Percentiles rank a stretch among this genome's conserved stretches.
These are phyloP conservation scores for Lizonia empirigonia DNA, from an alignment of 2,329 filamentous ascomycete genomes.

Conservation along the genomic window DNA sequence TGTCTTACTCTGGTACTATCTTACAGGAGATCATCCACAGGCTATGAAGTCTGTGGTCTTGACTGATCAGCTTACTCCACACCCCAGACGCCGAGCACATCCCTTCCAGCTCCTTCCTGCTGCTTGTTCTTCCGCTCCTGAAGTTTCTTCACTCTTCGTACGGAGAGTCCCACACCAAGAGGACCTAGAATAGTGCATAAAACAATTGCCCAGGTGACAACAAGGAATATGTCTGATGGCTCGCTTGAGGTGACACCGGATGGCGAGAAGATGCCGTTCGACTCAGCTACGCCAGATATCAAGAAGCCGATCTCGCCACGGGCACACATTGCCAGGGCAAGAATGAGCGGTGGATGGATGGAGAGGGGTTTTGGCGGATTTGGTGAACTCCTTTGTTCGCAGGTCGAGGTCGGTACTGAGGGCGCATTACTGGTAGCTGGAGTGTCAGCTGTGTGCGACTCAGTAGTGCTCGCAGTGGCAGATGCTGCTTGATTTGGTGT, in stretches of 20 bases:
- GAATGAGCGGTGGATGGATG: constrained; percentile 68
- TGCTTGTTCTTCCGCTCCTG: constrained; percentile 40
- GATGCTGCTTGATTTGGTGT: neutral
- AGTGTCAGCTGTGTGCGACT: neutral
- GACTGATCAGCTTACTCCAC: constrained; percentile 32
- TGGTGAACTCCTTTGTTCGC: constrained; percentile 20
- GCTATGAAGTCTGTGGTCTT: neutral
- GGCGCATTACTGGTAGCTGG: neutral
- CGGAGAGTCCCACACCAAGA: constrained; percentile 57
- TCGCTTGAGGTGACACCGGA: constrained; percentile 15
- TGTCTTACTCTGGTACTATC: neutral
- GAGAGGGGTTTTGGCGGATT: constrained; percentile 60
- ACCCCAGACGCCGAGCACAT: constrained; percentile 55
- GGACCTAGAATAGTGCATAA: constrained; percentile 63
- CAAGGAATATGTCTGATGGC: constrained; percentile 57
- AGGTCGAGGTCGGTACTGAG: constrained; percentile 4
- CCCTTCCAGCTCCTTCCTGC: constrained; percentile 42
- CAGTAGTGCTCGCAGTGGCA: neutral
- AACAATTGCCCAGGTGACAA: constrained; percentile 63
- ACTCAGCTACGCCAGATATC: constrained; percentile 71
- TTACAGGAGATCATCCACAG: too few species aligned
- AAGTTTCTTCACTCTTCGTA: constrained; percentile 53
- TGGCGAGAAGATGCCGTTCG: constrained; percentile 54
- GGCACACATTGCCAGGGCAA: constrained; percentile 73
- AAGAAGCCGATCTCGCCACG: constrained; percentile 82